Evolutionary conservation across 371 early-diverging fungal genomes (phyloP), one percentile per base, ranked within the genome.

Genomic region (Apophysomyces elegans): DNA sequence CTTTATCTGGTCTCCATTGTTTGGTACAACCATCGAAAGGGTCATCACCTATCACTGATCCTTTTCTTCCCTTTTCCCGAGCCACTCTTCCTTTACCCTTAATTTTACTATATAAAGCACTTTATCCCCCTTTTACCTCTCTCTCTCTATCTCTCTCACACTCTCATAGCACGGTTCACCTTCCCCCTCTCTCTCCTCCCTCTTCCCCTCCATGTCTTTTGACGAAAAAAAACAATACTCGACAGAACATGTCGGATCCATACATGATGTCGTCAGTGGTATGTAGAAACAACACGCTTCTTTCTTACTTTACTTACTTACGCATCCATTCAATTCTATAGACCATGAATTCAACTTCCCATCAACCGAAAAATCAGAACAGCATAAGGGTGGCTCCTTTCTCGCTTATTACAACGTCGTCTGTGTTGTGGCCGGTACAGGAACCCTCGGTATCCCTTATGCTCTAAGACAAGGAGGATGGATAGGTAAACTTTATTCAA

Each of bases 351-450:
- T 50, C 21, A 9, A 16, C 4, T 50, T 18, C 9, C n/a, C 18
- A 7, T 9, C 9, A 18, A 9, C 54, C 11, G 54, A 50, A 26
- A 50, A 50, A 50, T 72, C 74, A 54, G 64, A 67, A 45, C 67
- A 74, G 58, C 59, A 56, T 7, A 68, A 75, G 47, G 74, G 79
- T 5, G 73, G 71, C 0, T 64, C 65, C 21, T 83, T 80, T 61
- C 70, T 74, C 46, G 84, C 87, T 11, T 87, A 84, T 61, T 81
- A 86, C 46, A 91, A 87, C 69, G 77, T 91, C 11, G 89, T 90
- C 13, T 91, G 94, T 79, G 91, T 94, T 4, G 85, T 93, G 14
- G 93, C 93, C 4, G 96, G 96, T 39, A 91, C 92, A 11, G 96
- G 96, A 32, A 88, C 93, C 11, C 79, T 95, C 7, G 93, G 93